Evolutionary conservation across 139 green algal species (phyloP), one percentile per base, ranked within the genome.

Genomic region (Micractinium conductrix): DNA sequence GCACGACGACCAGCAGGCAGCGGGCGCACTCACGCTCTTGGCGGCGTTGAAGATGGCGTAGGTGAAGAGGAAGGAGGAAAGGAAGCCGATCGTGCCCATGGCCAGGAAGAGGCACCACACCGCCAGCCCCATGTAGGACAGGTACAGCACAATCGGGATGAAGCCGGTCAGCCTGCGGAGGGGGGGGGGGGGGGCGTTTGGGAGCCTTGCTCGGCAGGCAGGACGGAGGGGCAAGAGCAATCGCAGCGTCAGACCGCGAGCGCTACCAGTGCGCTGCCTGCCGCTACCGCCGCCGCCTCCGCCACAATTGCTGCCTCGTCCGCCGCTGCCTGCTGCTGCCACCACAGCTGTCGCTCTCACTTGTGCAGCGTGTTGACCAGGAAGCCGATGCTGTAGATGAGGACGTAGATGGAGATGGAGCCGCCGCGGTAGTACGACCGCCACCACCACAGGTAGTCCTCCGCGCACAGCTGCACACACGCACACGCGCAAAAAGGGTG

Each of bases 361-460:
- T 82, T 74, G 78, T 83, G 62, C 62, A 75, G 78, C 62, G 62
- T 74, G 62, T 83, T 83, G 62, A 75, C 78, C 62, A 74, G 62
- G 78, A 83, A 83, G 43, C 62, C 78, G 17, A 75, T 10, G 7
- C 81, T 81, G 75, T 94, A 94, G 26, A 94, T 73, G 38, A 88
- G 82, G 43, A 94, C 76, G 71, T 91, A 93, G 37, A 90, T n/a
- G 22, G 88, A 69, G 81, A 93, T 78, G 67, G 90, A 92, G 73
- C 94, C 95, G 33, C 96, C 96, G n/a, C 95, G 86, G 76, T 92
- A 86, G 92, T 97, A 98, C 8, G 93, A 96, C 33, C 87, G 88
- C 95, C 95, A 98, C 95, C 96, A 98, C 96, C 96, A 98, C 17
- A 81, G 80, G 89, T 98, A 97, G 89, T 98, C 95, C 87, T 98